These are phyloP conservation scores for Fragaria iinumae DNA, from an alignment of 306 rosid genomes.

Conservation along the genomic window DNA sequence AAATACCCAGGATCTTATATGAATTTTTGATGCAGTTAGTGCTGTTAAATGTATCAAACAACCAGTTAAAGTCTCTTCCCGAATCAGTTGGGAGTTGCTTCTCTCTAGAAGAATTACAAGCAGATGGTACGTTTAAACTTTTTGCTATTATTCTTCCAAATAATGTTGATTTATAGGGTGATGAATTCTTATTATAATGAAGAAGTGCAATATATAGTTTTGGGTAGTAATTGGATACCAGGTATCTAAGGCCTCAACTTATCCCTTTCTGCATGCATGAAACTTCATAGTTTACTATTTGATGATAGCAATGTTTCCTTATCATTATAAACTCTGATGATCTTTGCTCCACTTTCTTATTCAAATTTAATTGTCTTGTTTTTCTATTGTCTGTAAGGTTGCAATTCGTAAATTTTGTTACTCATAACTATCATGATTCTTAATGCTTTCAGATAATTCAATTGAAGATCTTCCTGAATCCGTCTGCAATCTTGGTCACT, in stretches of 20 bases:
- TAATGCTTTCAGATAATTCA: conserved; percentile 68
- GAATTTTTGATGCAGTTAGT: conserved; percentile 61
- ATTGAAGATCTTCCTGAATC: conserved; percentile 82
- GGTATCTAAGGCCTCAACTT: not conserved
- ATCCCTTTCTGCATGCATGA: not conserved
- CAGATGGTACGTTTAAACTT: conserved; percentile 53
- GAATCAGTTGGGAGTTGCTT: conserved; percentile 94
- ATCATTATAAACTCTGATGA: not conserved
- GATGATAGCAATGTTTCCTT: not conserved
- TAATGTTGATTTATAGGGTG: not conserved
- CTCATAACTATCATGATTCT: conserved; percentile 24
- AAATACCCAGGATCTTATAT: conserved; percentile 26
- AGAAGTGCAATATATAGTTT: not conserved
- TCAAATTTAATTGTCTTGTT: not conserved
- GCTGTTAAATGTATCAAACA: conserved; percentile 78
- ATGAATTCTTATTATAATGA: not conserved
- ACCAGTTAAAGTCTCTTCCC: conserved; percentile 79
- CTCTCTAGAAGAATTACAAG: conserved; percentile 96
- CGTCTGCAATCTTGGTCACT: conserved; percentile 74
- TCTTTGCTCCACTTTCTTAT: not conserved
- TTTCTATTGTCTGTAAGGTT: not conserved
- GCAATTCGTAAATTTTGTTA: not conserved
- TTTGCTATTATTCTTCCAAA: conserved; percentile 2
- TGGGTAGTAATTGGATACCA: not conserved
- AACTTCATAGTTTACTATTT: not conserved